These are phyloP conservation scores for Rubus parviflorus DNA, from an alignment of 306 rosid genomes.

Conservation along the genomic window DNA sequence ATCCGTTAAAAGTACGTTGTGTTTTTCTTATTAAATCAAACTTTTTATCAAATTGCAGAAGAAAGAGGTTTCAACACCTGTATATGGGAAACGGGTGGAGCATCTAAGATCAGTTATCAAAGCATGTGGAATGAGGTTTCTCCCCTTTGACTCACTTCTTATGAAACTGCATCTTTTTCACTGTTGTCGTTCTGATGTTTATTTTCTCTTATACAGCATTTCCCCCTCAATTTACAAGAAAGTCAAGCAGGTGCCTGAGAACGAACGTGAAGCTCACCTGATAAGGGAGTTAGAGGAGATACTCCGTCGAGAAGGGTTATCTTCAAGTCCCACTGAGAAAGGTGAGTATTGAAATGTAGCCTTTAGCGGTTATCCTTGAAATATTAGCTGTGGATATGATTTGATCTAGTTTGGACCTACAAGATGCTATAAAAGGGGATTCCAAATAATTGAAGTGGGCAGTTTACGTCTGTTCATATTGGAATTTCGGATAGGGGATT, in stretches of 20 bases:
- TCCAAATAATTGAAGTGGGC: neutral
- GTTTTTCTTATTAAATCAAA: constrained; percentile 19
- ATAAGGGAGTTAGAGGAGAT: constrained; percentile 86
- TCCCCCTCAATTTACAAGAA: constrained; percentile 82
- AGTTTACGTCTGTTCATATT: neutral
- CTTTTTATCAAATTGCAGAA: constrained; percentile 50
- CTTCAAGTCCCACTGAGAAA: constrained; percentile 83
- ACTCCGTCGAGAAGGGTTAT: constrained; percentile 79
- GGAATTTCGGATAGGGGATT: neutral
- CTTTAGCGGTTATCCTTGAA: constrained; percentile 4
- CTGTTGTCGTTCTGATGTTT: constrained; percentile 29
- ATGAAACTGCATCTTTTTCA: constrained; percentile 25
- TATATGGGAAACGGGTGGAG: constrained; percentile 87
- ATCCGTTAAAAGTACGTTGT: constrained; percentile 8
- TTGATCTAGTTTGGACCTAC: neutral
- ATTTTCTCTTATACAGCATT: constrained; percentile 51
- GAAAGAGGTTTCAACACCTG: constrained; percentile 74
- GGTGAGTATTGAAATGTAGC: constrained; percentile 45
- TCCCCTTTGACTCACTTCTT: constrained; percentile 26
- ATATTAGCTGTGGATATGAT: constrained; percentile 25
- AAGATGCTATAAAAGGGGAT: neutral
- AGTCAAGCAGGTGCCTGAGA: constrained; percentile 85
- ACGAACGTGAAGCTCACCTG: constrained; percentile 74
- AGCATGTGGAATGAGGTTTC: constrained; percentile 93
- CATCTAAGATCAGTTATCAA: constrained; percentile 83